phyloP scores from a whole-genome alignment of 108 stramenopile species.

The Skeletonema menzelii region DNA sequence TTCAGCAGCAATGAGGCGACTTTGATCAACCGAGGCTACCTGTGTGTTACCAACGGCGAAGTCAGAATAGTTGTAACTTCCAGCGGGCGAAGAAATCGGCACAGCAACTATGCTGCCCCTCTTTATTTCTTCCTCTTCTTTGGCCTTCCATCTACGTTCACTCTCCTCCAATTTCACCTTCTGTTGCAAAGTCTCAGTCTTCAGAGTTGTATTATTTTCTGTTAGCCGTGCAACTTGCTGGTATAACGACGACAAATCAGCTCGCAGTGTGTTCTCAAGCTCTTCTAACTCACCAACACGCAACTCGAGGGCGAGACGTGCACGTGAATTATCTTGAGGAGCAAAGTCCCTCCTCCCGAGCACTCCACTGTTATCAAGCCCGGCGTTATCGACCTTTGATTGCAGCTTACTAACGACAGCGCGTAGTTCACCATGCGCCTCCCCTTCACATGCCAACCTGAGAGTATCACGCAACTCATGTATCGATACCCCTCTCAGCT shows the following conservation, averaged over 20 bases:
- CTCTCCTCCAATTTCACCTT: conserved; percentile 26
- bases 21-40: conserved; percentile 1
- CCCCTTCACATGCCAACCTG: conserved; percentile 62
- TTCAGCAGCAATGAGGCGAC: conserved; percentile 43
- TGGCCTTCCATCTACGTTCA: conserved; percentile 29
- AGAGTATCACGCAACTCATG: conserved; percentile 59
- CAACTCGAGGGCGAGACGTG: conserved; percentile 64
- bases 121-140: conserved; percentile 31
- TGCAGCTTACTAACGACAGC: conserved; percentile 53
- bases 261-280: conserved; percentile 55
- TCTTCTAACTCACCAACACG: conserved; percentile 82
- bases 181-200: conserved; percentile 47
- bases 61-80: conserved; percentile 42
- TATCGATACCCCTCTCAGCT: conserved; percentile 67
- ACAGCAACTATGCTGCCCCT: conserved; percentile 13
- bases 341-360: conserved; percentile 26
- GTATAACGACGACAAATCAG: conserved; percentile 57
- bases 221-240: conserved; percentile 39
- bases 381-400: conserved; percentile 52
- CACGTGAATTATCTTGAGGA: conserved; percentile 40
- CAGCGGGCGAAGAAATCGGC: conserved; percentile 4
- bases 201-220: conserved; percentile 41
- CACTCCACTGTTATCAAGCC: neutral
- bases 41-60: conserved; percentile 3
- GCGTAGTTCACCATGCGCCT: conserved; percentile 73